Percentiles rank a stretch among this genome's conserved stretches.
Conservation (phyloP, 2,329 filamentous ascomycete species). For the Fusarium falciforme region DNA sequence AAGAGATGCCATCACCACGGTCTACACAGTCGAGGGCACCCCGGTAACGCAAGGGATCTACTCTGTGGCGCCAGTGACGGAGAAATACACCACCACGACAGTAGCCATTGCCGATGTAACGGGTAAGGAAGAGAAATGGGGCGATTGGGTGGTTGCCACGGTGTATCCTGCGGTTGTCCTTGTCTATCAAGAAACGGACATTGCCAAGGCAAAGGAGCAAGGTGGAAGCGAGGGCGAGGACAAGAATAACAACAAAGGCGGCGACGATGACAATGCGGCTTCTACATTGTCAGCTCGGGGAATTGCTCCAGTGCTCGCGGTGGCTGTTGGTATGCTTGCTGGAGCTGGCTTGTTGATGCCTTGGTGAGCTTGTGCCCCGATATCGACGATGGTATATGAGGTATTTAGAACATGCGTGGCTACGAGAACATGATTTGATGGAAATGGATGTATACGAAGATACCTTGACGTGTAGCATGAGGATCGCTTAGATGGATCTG, state of each 20-base stretch:
- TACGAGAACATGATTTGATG: background rate
- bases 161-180: constrained; percentile 26
- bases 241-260: background rate
- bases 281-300: background rate
- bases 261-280: background rate
- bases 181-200: constrained; percentile 27
- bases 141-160: background rate
- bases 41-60: background rate
- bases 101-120: background rate
- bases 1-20: background rate
- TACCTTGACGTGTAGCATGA: background rate
- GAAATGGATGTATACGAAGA: background rate
- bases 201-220: background rate
- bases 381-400: background rate
- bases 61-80: constrained; percentile 4
- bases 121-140: background rate
- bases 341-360: constrained; percentile 26
- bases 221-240: background rate
- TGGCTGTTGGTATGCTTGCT: constrained; percentile 15
- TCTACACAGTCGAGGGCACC: constrained; percentile 23
- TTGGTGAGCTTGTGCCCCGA: constrained; percentile 15
- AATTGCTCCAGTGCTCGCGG: background rate
- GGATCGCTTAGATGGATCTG: background rate
- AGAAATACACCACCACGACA: background rate
- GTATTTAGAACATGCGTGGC: background rate